Evolutionary conservation across 176 grass and related monocot genomes (phyloP), one percentile per base, ranked within the genome.

Genomic region (Aegilops speltoides): DNA sequence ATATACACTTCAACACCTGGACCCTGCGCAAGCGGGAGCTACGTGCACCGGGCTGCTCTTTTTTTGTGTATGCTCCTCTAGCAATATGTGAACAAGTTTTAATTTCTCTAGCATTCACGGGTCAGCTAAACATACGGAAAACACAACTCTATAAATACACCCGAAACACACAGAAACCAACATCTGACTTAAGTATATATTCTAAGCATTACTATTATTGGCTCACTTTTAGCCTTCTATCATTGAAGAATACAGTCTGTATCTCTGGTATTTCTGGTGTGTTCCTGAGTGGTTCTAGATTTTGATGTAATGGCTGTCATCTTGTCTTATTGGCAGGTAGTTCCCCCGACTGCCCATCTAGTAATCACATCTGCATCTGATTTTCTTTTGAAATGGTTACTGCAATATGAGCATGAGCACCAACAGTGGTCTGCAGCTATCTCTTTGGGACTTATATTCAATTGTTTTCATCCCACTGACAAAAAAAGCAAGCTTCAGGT

Each of bases 371-470:
- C 86, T 70, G 96, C 90, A 84, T 89, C 91, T 73, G 88, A 95
- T 68, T 95, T 98, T 90, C 92, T 98, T 81, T 87, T 95, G 16
- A 95, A 90, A 88, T 95, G 91, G 93, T 71, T 98, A 76, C 82
- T 89, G 57, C 93, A 95, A 74, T 95, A 94, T 26, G 93, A 92
- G 86, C 96, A 98, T 91, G 96, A 95, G 84, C 93, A 95, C 48
- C 84, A 86, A 62, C 96, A 98, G 60, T 98, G 93, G 93, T 92
- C 90, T 63, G 82, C 90, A 72, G 91, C 96, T 68, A 62, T 98
- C 68, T 95, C 91, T 54, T 91, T 98, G 76, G 96, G 96, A 86
- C 24, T 98, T 38, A 79, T 98, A 76, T 90, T 86, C 63, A 95
- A 84, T 77, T 94, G 93, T 86, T 95, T 95, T 76, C 91, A 98